Percentiles rank a stretch among this genome's conserved stretches.
These are phyloP conservation scores for Ceratobasidium sp. DNA, from an alignment of 1,284 basidiomycete genomes.

Conservation along the genomic window DNA sequence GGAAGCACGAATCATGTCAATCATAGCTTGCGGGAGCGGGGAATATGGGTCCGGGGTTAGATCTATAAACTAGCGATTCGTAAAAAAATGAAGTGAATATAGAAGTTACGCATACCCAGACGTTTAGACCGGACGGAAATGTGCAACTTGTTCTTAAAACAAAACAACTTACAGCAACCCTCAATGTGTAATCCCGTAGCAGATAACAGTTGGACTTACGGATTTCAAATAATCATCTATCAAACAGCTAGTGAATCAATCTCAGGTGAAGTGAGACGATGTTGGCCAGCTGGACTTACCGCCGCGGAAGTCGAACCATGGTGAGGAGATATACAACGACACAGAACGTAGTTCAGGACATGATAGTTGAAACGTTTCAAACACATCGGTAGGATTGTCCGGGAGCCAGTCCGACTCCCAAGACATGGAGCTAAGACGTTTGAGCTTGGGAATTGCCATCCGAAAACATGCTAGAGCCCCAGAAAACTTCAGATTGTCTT, in stretches of 20 bases:
- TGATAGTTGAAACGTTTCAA: slow-evolving; percentile 5
- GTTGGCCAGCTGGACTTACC: not conserved
- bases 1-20: slow-evolving; percentile 14
- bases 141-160: not conserved
- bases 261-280: no score
- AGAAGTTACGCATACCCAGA: not conserved
- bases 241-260: not conserved
- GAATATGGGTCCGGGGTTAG: not conserved
- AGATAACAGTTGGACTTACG: not conserved
- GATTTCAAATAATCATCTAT: slow-evolving; percentile 8
- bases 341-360: slow-evolving; percentile 9
- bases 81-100: no score
- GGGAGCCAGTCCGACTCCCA: slow-evolving; percentile 27
- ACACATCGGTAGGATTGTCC: not conserved
- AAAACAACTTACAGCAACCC: not conserved
- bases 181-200: not conserved
- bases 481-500: not conserved
- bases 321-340: not conserved
- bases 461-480: slow-evolving; percentile 2
- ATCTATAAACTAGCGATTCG: not conserved
- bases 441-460: not conserved
- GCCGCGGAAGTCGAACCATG: slow-evolving; percentile 1
- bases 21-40: not conserved
- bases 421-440: not conserved
- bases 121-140: not conserved